A percentile compares a stretch with the other conserved stretches of the same genome.
Conservation (phyloP, 306 rosid genomes). For the Trifolium dubium region DNA sequence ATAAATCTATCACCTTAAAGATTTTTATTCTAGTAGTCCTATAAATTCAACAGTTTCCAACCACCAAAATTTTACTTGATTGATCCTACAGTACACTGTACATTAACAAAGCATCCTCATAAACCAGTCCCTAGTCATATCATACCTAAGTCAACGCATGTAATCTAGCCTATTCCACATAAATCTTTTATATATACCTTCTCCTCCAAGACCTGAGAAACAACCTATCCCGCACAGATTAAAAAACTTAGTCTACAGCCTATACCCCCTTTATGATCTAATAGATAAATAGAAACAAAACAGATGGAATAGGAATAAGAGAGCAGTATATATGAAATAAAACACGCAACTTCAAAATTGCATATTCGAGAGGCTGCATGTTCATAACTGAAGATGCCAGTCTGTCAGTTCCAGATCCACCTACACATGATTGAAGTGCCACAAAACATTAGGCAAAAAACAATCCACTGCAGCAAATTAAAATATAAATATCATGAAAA, state of each 20-base stretch:
- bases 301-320: conserved; percentile 42
- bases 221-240: conserved; percentile 49
- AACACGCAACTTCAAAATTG: conserved; percentile 56
- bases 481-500: conserved; percentile 28
- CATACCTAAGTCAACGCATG: conserved; percentile 49
- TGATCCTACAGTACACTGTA: conserved; percentile 38
- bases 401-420: conserved; percentile 52
- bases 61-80: conserved; percentile 43
- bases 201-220: conserved; percentile 40
- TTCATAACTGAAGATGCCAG: conserved; percentile 44
- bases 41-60: conserved; percentile 39
- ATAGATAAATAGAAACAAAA: conserved; percentile 32
- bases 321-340: conserved; percentile 40
- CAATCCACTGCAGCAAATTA: conserved; percentile 26
- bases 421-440: conserved; percentile 49
- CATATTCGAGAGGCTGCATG: conserved; percentile 45
- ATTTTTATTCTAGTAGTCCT: conserved; percentile 49
- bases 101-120: conserved; percentile 53
- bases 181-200: conserved; percentile 45
- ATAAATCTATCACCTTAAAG: conserved; percentile 47
- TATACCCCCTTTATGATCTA: conserved; percentile 42
- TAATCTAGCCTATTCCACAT: conserved; percentile 48
- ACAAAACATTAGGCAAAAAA: conserved; percentile 39
- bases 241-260: conserved; percentile 43
- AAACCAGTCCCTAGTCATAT: conserved; percentile 47